Base-by-base conservation (phyloP, 2,329 filamentous ascomycete species). In the Diaporthe longicolla region DNA sequence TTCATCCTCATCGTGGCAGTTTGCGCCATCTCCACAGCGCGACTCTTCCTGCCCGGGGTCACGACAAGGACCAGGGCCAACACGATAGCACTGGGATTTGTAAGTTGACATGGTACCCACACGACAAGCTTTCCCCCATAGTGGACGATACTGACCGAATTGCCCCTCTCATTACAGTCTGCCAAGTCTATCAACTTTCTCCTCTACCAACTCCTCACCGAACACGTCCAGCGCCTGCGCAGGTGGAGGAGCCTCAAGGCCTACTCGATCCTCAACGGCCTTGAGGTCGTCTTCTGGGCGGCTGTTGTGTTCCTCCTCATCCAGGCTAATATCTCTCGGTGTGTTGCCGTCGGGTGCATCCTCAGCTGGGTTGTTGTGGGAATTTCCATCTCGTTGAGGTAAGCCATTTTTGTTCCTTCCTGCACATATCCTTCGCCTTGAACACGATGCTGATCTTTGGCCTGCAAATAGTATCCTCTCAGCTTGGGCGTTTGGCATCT, bases 251-350 rank as follows among this genome's bases (percentile, higher is more conserved):
- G 81, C 76, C 77, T 83, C 8, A 86, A 85, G 77, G 84, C 84
- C 7, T 81, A 84, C 76, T 76, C 79, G 6, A 83, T 86, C 48
- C 78, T 86, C 72, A 85, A 84, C 77, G 78, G 75, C 59, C 77
- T 86, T 21, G 85, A 87, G 75, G 76, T 83, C 19, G 78, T 85
- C 19, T 86, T 86, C 76, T 86, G 85, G 84, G 79, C 79, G 21
- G 82, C 79, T 7, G 81, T 84, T 10, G 77, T 82, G 7, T 79
- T 82, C 50, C 66, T 84, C 52, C 74, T 76, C 45, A 76, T 79
- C 15, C 77, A 78, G 73, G 74, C 74, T 1, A 77, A 78, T 32
- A 54, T 75, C 13, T 63, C 65, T 7, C 65, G 55, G 6, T 79
- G 78, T 65, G 68, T 40, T 7, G 78, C 77, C 2, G 71, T 70